A percentile compares a stretch with the other conserved stretches of the same genome.
These are phyloP conservation scores for Yamadazyma atmosphaerica DNA, from an alignment of 1,139 yeast genomes.

Conservation along the genomic window DNA sequence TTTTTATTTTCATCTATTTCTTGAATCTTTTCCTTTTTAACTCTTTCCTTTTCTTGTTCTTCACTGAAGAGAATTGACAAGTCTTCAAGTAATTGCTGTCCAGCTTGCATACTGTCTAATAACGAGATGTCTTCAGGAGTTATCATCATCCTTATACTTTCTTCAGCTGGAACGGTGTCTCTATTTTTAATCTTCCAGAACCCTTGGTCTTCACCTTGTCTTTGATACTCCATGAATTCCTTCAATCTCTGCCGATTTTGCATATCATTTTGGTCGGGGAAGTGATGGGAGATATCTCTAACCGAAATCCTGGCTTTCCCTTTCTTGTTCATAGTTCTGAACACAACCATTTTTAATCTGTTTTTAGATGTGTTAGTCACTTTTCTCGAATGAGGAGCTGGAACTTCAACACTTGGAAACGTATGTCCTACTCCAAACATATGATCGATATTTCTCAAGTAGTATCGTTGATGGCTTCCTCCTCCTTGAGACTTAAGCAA, in stretches of 20 bases:
- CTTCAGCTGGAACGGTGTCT: slow-evolving; percentile 69
- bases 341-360: slow-evolving; percentile 90
- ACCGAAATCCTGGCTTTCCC: slow-evolving; percentile 78
- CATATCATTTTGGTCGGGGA: slow-evolving; percentile 97
- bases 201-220: slow-evolving; percentile 94
- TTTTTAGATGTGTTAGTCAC: slow-evolving; percentile 93
- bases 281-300: slow-evolving; percentile 85
- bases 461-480: slow-evolving; percentile 54
- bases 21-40: slow-evolving; percentile 32
- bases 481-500: slow-evolving; percentile 74
- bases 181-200: slow-evolving; percentile 86
- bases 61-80: slow-evolving; percentile 17
- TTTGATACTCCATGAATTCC: slow-evolving; percentile 97
- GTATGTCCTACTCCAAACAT: slow-evolving; percentile 89
- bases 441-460: slow-evolving; percentile 65
- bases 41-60: slow-evolving; percentile 21
- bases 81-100: slow-evolving; percentile 82
- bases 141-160: slow-evolving; percentile 79
- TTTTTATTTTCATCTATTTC: slow-evolving; percentile 23
- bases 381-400: slow-evolving; percentile 96
- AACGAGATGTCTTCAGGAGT: slow-evolving; percentile 90
- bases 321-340: slow-evolving; percentile 76
- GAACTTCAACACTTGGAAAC: slow-evolving; percentile 91
- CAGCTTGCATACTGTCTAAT: slow-evolving; percentile 90
- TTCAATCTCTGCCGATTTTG: slow-evolving; percentile 93